Percentiles rank a stretch among this genome's conserved stretches.
phyloP scores from a whole-genome alignment of 2,329 filamentous ascomycete genomes.

The Eurotiales sp. region DNA sequence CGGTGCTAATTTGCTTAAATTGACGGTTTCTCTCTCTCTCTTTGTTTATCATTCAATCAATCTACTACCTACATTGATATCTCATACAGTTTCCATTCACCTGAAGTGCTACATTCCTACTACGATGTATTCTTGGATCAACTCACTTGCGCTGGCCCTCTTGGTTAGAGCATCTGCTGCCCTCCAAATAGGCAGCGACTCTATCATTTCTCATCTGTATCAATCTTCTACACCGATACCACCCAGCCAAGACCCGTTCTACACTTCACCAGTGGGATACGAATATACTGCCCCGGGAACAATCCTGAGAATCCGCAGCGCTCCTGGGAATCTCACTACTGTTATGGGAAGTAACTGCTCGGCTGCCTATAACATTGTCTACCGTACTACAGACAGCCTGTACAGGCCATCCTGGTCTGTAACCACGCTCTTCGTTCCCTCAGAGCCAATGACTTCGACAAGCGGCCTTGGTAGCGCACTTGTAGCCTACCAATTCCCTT shows the following conservation, averaged over 20 bases:
- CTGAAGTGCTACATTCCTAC: too few species aligned
- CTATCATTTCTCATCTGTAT: too few species aligned
- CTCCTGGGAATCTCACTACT: neutral
- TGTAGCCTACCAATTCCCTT: constrained; percentile 8
- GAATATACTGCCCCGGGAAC: constrained; percentile 3
- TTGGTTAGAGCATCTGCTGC: too few species aligned
- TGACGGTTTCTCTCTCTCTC: too few species aligned
- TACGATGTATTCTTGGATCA: too few species aligned
- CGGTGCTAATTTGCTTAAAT: too few species aligned
- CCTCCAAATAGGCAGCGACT: too few species aligned
- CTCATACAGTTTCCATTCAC: too few species aligned
- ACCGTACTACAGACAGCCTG: constrained; percentile 8
- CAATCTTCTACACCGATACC: too few species aligned
- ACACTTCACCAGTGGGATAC: constrained; percentile 7
- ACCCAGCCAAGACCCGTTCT: constrained; percentile 13
- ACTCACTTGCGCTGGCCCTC: too few species aligned
- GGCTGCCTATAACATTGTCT: constrained; percentile 12
- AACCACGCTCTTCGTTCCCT: constrained; percentile 6
- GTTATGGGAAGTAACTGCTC: constrained; percentile 3
- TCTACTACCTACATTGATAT: too few species aligned
- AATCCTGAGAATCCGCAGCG: constrained; percentile 6
- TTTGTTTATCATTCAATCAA: too few species aligned
- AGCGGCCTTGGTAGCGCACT: neutral
- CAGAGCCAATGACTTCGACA: neutral
- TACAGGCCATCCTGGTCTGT: constrained; percentile 4